A percentile compares a stretch with the other conserved stretches of the same genome.
Evolutionary conservation across 2,329 filamentous ascomycete species (phyloP).

Genomic region (Pseudogymnoascus sp.): DNA sequence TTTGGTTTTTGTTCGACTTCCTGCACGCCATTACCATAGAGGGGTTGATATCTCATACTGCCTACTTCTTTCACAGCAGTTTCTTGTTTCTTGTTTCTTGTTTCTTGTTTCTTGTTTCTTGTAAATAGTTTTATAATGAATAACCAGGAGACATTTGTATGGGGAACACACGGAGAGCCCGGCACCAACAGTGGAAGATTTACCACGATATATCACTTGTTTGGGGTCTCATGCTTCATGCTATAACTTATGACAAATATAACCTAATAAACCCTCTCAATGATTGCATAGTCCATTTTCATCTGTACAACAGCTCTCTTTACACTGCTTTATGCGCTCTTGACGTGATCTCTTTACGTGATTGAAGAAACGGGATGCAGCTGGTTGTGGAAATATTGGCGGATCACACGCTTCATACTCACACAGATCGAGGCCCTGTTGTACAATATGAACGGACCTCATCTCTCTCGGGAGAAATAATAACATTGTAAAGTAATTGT

Average conservation of each 20-base stretch:
- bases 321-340: not conserved
- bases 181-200: not conserved
- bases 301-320: not conserved
- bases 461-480: not conserved
- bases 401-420: not conserved
- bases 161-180: not conserved
- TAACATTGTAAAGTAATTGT: not conserved
- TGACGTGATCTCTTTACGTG: conserved; percentile 7
- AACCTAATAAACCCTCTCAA: not conserved
- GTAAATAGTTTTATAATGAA: not conserved
- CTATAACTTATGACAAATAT: not conserved
- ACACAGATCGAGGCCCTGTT: not conserved
- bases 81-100: not conserved
- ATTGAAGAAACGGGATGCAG: not conserved
- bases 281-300: not conserved
- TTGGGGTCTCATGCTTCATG: not conserved
- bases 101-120: not conserved
- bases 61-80: not conserved
- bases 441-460: not conserved
- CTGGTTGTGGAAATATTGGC: not conserved
- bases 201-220: not conserved
- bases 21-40: not conserved
- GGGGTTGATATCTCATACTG: not conserved
- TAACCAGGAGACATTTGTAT: not conserved
- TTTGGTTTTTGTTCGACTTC: not conserved